These are phyloP conservation scores for Cutaneotrichosporon mucoides DNA, from an alignment of 1,284 basidiomycete genomes.

Conservation along the genomic window DNA sequence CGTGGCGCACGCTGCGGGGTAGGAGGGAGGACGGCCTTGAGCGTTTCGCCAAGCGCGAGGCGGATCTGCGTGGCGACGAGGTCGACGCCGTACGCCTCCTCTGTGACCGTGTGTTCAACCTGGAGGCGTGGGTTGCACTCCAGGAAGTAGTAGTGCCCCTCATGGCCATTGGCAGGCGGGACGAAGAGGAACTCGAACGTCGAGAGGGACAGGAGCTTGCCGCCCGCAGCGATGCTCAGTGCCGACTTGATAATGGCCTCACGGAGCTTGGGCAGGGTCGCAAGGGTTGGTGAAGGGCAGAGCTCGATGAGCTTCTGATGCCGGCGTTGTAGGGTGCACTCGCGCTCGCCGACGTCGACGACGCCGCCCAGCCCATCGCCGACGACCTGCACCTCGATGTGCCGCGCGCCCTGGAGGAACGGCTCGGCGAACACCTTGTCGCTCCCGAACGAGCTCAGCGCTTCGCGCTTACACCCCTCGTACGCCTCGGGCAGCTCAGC, in stretches of 20 bases:
- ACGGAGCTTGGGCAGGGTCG: slow-evolving; percentile 7
- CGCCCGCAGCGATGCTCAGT: slow-evolving; percentile 8
- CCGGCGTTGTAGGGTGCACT: slow-evolving; percentile 18
- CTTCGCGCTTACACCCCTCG: slow-evolving; percentile 78
- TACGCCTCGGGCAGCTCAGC: slow-evolving; percentile 61
- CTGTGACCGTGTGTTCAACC: slow-evolving; percentile 22
- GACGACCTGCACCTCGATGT: slow-evolving; percentile 80
- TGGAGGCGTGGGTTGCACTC: slow-evolving; percentile 23
- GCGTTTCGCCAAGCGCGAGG: slow-evolving; percentile 12
- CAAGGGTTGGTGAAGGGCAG: slow-evolving; percentile 16
- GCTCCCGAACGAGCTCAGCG: slow-evolving; percentile 77
- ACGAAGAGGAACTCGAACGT: slow-evolving; percentile 21
- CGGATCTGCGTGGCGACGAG: slow-evolving; percentile 19
- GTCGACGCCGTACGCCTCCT: slow-evolving; percentile 21
- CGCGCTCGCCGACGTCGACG: slow-evolving; percentile 17
- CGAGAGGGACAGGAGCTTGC: slow-evolving; percentile 17
- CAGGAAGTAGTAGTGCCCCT: slow-evolving; percentile 16
- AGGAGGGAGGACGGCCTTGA: slow-evolving; percentile 6
- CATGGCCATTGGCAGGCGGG: background rate
- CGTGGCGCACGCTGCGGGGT: slow-evolving; percentile 5
- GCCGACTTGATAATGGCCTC: slow-evolving; percentile 13
- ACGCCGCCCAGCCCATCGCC: slow-evolving; percentile 16
- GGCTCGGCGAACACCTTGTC: slow-evolving; percentile 82
- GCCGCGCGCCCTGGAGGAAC: slow-evolving; percentile 76
- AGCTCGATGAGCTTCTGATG: slow-evolving; percentile 23